Conservation (phyloP, 305 asterid species). For the Solanum chacoense region DNA sequence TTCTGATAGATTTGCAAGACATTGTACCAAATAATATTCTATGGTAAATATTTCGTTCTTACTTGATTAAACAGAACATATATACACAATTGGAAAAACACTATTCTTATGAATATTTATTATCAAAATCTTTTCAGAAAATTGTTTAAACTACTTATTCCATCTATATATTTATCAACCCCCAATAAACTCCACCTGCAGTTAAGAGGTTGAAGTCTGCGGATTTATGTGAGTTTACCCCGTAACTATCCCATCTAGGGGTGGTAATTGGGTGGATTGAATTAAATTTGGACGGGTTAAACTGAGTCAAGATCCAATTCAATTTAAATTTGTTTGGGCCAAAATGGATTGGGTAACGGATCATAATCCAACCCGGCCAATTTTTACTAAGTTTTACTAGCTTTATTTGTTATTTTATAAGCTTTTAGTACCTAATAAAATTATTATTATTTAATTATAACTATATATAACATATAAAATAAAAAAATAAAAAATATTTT, state of each 20-base stretch:
- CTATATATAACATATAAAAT: neutral
- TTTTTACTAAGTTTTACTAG: too few species aligned
- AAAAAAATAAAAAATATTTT: too few species aligned
- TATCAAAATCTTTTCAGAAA: neutral
- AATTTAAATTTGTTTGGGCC: neutral
- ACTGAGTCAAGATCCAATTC: neutral
- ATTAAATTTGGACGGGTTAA: too few species aligned
- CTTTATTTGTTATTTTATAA: too few species aligned
- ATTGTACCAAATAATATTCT: too few species aligned
- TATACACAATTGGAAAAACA: neutral
- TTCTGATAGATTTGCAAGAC: too few species aligned
- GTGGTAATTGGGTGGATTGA: too few species aligned
- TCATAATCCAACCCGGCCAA: fast-evolving
- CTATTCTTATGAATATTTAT: neutral
- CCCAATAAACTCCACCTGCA: neutral
- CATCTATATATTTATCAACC: neutral
- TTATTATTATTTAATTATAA: too few species aligned
- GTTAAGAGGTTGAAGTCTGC: neutral
- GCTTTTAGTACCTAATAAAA: neutral
- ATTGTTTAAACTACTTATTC: neutral
- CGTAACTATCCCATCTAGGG: neutral
- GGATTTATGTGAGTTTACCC: too few species aligned
- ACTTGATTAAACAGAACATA: neutral
- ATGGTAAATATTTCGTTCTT: neutral
- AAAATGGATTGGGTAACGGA: too few species aligned